Percentiles rank a stretch among this genome's conserved stretches.
phyloP scores from a whole-genome alignment of 805 yeast genomes.

The Jamesozyma rosinii region DNA sequence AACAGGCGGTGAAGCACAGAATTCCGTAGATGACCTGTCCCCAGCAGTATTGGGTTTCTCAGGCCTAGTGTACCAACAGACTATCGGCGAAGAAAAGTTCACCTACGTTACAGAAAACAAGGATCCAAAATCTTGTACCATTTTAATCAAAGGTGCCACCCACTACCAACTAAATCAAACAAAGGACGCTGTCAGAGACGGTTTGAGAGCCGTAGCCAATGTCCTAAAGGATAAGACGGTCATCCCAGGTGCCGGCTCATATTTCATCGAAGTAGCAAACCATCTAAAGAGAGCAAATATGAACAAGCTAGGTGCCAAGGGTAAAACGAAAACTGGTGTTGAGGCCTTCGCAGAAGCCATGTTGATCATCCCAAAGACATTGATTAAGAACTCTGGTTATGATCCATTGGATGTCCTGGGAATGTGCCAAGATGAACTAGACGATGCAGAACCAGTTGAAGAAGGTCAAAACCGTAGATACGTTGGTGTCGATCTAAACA shows the following conservation, averaged over 20 bases:
- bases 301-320: conserved; percentile 56
- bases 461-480: conserved; percentile 70
- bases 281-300: conserved; percentile 44
- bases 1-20: conserved; percentile 96
- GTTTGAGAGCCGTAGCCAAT: conserved; percentile 88
- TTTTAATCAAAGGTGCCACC: conserved; percentile 88
- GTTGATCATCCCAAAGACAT: conserved; percentile 84
- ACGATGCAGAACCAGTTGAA: conserved; percentile 22
- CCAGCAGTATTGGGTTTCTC: conserved; percentile 78
- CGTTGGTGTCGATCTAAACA: conserved; percentile 81
- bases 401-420: conserved; percentile 86
- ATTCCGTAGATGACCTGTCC: conserved; percentile 85
- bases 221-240: conserved; percentile 76
- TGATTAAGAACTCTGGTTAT: conserved; percentile 85
- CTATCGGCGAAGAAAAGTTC: conserved; percentile 94
- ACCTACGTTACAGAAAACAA: conserved; percentile 86
- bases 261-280: conserved; percentile 72
- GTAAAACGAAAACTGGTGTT: conserved; percentile 82
- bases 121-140: conserved; percentile 86
- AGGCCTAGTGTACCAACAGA: conserved; percentile 84
- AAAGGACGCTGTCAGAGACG: conserved; percentile 95
- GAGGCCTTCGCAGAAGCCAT: conserved; percentile 90
- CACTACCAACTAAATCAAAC: conserved; percentile 82
- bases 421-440: conserved; percentile 64
- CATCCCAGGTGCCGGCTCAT: conserved; percentile 97